Conservation (phyloP, 345 rosid species). For the Luvunga scandens region DNA sequence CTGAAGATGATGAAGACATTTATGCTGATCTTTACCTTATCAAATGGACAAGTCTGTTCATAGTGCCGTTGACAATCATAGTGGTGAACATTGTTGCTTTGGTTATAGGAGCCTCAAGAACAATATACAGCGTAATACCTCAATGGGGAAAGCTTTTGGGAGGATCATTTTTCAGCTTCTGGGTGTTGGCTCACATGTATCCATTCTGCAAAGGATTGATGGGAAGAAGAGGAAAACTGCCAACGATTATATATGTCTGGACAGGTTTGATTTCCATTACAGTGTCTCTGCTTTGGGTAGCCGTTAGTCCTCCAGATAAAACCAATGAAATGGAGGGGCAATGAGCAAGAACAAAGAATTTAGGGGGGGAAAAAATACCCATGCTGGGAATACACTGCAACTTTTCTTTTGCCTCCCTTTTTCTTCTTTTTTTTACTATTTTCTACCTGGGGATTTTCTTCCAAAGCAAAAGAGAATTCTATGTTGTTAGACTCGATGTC, state of each 20-base stretch:
- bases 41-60: slow-evolving; percentile 85
- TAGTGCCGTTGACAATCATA: slow-evolving; percentile 80
- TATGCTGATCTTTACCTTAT: slow-evolving; percentile 79
- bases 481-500: not conserved
- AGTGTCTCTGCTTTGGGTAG: slow-evolving; percentile 69
- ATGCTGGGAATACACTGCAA: not conserved
- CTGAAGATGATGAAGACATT: slow-evolving; percentile 70
- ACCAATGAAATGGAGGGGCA: slow-evolving; percentile 19
- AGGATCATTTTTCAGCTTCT: slow-evolving; percentile 77
- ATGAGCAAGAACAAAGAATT: not conserved
- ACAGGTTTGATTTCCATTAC: slow-evolving; percentile 71
- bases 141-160: slow-evolving; percentile 87
- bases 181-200: slow-evolving; percentile 89
- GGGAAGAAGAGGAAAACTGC: slow-evolving; percentile 86
- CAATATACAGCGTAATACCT: slow-evolving; percentile 76
- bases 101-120: slow-evolving; percentile 68
- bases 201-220: slow-evolving; percentile 80
- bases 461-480: not conserved
- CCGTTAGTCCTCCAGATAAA: slow-evolving; percentile 62
- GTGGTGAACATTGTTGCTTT: slow-evolving; percentile 63
- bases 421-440: no score
- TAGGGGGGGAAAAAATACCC: not conserved
- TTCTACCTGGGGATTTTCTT: not conserved
- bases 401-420: not conserved
- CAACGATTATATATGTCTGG: slow-evolving; percentile 83